Evolutionary conservation across 169 alveolate species (phyloP), one percentile per base, ranked within the genome.

Genomic region (Eimeria falciformis): DNA sequence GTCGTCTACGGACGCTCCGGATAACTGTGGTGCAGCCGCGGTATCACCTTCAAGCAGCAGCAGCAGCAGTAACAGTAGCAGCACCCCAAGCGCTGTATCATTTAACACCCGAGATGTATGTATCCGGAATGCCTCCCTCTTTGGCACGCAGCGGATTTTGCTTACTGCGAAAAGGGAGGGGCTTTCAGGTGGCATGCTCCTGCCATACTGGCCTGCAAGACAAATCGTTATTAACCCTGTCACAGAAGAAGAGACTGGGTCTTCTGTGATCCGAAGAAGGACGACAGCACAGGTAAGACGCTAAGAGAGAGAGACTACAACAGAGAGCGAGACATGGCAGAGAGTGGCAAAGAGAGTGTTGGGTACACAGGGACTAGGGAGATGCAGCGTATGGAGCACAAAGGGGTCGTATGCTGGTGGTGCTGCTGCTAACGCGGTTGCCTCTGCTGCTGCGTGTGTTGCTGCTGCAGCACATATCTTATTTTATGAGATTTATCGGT

Each of bases 181-280:
- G 46, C 86, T 77, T 27, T 77, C 86, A 2, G 21, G 68, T 6
- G 86, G 86, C n/a, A 65, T 77, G 40, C 12, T 77, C 50, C 27
- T 77, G 65, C 86, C 86, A 7, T 77, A 77, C 12, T 77, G 86
- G 86, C 47, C 86, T 5, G 69, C 25, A 29, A 33, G 86, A 47
- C 86, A 77, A 53, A 68, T 77, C 23, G 68, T 77, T 25, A 77
- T 77, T 33, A 77, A 77, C 46, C 86, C 86, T 9, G 69, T 77
- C 33, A 47, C 37, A 11, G 86, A 77, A 23, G 86, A 77, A 46
- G 86, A 77, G 47, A 77, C 86, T 23, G 43, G 86, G n/a, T n/a
- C n/a, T n/a, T n/a, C n/a, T n/a, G n/a, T n/a, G n/a, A n/a, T n/a
- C n/a, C n/a, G n/a, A n/a, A n/a, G n/a, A n/a, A n/a, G n/a, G n/a